Base-by-base conservation (phyloP, 2,329 filamentous ascomycete species). In the Alternaria consortialis region DNA sequence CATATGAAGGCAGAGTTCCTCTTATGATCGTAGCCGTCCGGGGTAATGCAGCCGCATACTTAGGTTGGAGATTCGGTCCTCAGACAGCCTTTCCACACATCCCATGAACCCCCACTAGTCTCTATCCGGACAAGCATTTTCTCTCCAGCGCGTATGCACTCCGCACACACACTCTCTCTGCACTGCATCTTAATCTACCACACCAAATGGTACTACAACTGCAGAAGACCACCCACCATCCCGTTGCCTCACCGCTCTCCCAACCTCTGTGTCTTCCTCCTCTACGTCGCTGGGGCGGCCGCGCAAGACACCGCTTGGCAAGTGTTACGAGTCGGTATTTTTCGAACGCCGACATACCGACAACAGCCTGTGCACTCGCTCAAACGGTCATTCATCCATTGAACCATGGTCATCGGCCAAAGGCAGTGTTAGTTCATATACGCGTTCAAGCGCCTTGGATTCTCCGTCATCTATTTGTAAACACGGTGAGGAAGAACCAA, bases 311-410 rank as follows among this genome's bases (percentile, higher is more conserved):
- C 25, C 1, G 17, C 51, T 53, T 53, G 36, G 40, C 52, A 56
- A 47, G 31, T 29, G 40, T 54, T 47, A 46, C 46, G 37, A 36
- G 53, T 64, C 63, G 63, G 65, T 34, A 11, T 2, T 34, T 37
- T 4, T 5, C 42, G 56, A 58, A 8, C 42, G 36, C 65, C 65
- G 65, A 67, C 48, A 46, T 31, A 42, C 65, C 63, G 63, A 65
- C 27, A 34, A n/a, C 39, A 32, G 20, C 17, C 36, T 36, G 27
- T 47, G 46, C 46, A 25, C 46, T 50, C 20, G 32, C 46, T 20
- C 46, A 37, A 50, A 51, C 37, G 23, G 37, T 31, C 36, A 44
- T 15, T 43, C 44, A 12, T 42, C 43, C 40, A 23, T 20, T 50
- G 46, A 50, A 50, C 20, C 31, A 27, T 50, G 46, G 15, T 34